Percentiles rank a stretch among this genome's conserved stretches.
phyloP scores from a whole-genome alignment of 2,329 filamentous ascomycete species.

The Colletotrichum godetiae region DNA sequence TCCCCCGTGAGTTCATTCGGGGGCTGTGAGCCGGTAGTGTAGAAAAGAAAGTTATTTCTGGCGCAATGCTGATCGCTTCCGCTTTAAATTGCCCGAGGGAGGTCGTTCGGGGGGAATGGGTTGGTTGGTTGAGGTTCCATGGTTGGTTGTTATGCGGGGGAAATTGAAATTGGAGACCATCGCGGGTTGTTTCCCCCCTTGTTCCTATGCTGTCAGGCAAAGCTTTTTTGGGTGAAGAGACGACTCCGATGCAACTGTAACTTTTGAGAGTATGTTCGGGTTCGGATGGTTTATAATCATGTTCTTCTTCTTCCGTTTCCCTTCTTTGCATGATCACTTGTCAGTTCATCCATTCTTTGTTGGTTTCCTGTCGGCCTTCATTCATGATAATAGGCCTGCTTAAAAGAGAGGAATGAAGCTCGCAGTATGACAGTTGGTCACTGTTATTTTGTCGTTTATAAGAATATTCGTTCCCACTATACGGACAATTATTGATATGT shows the following conservation, averaged over 20 bases:
- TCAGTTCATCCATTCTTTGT: not conserved
- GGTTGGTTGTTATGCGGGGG: slow-evolving; percentile 6
- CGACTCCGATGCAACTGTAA: not conserved
- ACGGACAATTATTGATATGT: not conserved
- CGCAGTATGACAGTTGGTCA: no score
- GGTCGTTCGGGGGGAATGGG: not conserved
- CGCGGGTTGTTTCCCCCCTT: slow-evolving; percentile 6
- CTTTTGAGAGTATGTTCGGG: not conserved
- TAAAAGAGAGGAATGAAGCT: not conserved
- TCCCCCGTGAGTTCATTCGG: not conserved
- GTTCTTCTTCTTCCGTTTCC: not conserved
- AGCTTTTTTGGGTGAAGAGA: not conserved
- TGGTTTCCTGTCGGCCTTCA: not conserved
- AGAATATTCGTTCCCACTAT: not conserved
- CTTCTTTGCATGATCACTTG: not conserved
- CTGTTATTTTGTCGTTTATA: not conserved
- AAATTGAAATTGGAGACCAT: slow-evolving; percentile 21
- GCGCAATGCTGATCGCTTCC: slow-evolving; percentile 32
- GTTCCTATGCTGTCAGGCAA: not conserved
- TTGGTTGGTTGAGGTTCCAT: no score
- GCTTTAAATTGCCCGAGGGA: slow-evolving; percentile 24
- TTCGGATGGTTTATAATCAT: not conserved
- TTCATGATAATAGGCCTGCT: not conserved
- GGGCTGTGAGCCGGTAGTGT: slow-evolving; percentile 9
- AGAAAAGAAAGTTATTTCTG: slow-evolving; percentile 21